These are phyloP conservation scores for Terfezia claveryi DNA, from an alignment of 495 filamentous ascomycete genomes.

Conservation along the genomic window DNA sequence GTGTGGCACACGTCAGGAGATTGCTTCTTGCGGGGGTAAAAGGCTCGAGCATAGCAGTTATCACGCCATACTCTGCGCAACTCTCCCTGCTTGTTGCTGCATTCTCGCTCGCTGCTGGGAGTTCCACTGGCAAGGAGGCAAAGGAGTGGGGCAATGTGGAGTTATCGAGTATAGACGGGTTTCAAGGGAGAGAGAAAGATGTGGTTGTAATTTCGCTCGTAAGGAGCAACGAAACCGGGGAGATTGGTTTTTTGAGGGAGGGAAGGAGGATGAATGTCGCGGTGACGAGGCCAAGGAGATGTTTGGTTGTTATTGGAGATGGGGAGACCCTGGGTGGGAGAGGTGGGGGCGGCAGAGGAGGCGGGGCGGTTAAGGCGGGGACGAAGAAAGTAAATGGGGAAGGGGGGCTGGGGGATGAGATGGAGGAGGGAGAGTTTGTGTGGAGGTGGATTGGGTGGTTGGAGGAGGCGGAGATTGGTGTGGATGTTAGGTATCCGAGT, in stretches of 20 bases:
- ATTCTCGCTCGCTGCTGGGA: slow-evolving; percentile 20
- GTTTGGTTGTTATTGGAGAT: slow-evolving; percentile 77
- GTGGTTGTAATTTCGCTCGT: slow-evolving; percentile 80
- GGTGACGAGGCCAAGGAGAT: slow-evolving; percentile 82
- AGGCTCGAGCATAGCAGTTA: slow-evolving; percentile 68
- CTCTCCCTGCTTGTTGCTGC: slow-evolving; percentile 48
- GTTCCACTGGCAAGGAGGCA: background rate
- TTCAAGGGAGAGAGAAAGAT: slow-evolving; percentile 94
- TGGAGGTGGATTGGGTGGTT: slow-evolving; percentile 12
- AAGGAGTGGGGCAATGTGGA: slow-evolving; percentile 33
- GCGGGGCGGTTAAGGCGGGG: slow-evolving; percentile 47
- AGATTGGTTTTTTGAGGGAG: slow-evolving; percentile 90
- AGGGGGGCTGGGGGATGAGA: slow-evolving; percentile 11
- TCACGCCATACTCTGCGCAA: slow-evolving; percentile 95
- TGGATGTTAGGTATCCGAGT: slow-evolving; percentile 3
- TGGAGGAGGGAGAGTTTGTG: slow-evolving; percentile 5
- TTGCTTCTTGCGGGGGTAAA: slow-evolving; percentile 59
- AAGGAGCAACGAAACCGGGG: slow-evolving; percentile 61
- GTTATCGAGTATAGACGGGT: slow-evolving; percentile 85
- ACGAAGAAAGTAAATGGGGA: slow-evolving; percentile 3
- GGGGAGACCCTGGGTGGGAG: slow-evolving; percentile 41
- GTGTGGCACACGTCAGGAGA: slow-evolving; percentile 46
- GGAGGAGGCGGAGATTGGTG: slow-evolving; percentile 13
- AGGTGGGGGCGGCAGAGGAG: slow-evolving; percentile 28
- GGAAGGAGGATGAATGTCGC: slow-evolving; percentile 84